Evolutionary conservation across 164 flowering plant species (phyloP), one percentile per base, ranked within the genome.

Genomic region (Berberis vulgaris): DNA sequence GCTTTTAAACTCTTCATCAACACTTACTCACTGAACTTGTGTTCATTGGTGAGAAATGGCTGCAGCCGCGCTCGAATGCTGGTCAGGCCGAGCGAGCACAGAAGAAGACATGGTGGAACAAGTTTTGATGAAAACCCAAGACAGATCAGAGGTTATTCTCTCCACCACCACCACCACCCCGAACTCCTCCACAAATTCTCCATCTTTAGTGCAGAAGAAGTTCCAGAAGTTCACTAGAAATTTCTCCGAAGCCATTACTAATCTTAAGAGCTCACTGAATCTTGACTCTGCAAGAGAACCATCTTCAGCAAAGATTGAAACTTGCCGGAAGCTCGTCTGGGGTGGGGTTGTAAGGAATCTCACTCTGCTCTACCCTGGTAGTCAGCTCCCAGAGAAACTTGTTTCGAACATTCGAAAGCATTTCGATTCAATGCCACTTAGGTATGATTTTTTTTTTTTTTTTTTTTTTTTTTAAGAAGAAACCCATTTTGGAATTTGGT

Each of bases 41-140:
- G 26, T 26, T 26, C 26, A 26, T 26, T 26, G 26, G 26, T 26
- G 26, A 26, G 26, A 26, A 10, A 50, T 50, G 54, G 57, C 57
- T 94, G 86, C 98, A 1, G 91, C 97, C 1, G 98, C 98, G 1
- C 72, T 93, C 1, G 98, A 90, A 68, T 93, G 98, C 83, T 93
- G 98, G 98, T 85, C 97, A 4, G 75, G 95, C 66, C 65, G 95
- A 5, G 72, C 92, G 7, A 83, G 87, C 74, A 82, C 87, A 2
- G 97, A 89, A 41, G 98, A 93, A 63, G 98, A 92, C 64, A 72
- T 80, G 82, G 91, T 87, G 43, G 97, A 89, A 78, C 94, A 89
- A 68, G 94, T 89, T 12, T 78, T 93, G 45, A 86, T 89, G 91
- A 72, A 86, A 53, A 79, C 88, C 55, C 70, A 80, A 0, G 79